Conservation (phyloP, 495 filamentous ascomycete genomes). For the Penicillium atrosanguineum region DNA sequence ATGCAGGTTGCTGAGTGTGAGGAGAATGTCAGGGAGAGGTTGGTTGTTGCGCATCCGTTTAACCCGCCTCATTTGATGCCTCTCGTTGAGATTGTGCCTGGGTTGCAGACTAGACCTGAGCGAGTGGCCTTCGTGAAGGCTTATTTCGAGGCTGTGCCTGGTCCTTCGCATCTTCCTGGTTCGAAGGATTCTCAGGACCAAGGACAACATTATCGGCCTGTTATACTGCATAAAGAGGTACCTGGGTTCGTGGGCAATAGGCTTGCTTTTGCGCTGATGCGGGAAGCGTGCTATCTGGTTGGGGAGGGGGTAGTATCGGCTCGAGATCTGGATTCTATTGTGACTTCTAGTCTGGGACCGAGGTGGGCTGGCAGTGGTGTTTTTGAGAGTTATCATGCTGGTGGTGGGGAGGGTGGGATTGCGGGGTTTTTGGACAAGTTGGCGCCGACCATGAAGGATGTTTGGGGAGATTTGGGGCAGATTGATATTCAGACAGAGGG, state of each 20-base stretch:
- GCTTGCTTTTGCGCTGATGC: constrained; percentile 46
- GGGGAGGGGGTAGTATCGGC: constrained; percentile 44
- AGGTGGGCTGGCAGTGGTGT: constrained; percentile 57
- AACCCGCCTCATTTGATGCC: constrained; percentile 66
- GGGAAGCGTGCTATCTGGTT: constrained; percentile 48
- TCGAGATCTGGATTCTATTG: constrained; percentile 45
- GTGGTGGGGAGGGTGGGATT: constrained; percentile 55
- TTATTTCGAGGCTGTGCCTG: constrained; percentile 47
- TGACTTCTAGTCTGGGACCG: constrained; percentile 51
- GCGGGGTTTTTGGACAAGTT: constrained; percentile 56
- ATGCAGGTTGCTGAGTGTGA: constrained; percentile 30
- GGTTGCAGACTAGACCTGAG: constrained; percentile 32
- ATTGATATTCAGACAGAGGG: constrained; percentile 40
- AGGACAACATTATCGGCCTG: constrained; percentile 34
- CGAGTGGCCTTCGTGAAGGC: constrained; percentile 42
- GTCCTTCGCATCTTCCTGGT: constrained; percentile 20
- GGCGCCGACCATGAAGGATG: constrained; percentile 52
- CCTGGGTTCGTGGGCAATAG: constrained; percentile 52
- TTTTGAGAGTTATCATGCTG: constrained; percentile 61
- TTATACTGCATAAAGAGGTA: constrained; percentile 54
- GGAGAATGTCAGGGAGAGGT: constrained; percentile 41
- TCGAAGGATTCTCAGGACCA: background rate
- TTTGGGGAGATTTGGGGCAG: constrained; percentile 50
- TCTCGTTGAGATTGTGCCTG: constrained; percentile 57
- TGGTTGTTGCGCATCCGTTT: constrained; percentile 60